Evolutionary conservation across 345 rosid genomes (phyloP), one percentile per base, ranked within the genome.

Genomic region (Salix udensis): DNA sequence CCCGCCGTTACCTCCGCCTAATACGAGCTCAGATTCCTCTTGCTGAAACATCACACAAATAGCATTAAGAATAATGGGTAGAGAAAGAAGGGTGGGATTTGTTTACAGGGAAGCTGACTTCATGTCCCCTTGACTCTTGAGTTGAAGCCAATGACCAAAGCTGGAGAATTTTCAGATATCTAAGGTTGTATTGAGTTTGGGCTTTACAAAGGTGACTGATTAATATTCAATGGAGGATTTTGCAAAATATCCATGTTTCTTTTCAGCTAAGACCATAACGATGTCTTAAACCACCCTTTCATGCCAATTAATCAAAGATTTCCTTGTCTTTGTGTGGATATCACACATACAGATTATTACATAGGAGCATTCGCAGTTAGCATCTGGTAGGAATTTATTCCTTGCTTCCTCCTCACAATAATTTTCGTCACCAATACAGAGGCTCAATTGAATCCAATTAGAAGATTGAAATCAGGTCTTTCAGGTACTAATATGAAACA

Each of bases 1-100:
- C 87, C 88, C 90, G 52, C 92, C 86, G 68, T 89, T 92, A 83
- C 98, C 97, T 81, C 96, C 96, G 3, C 84, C 39, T 53, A 91
- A 79, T 67, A 89, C 93, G 42, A 89, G 48, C 21, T 86, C 89
- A 14, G 98, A 88, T 78, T 92, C 99, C 44, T 96, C 98, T 88
- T 92, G 97, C 99, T 96, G 91, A 73, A 82, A 84, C 70, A 76
- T 36, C 4, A 19, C 36, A 50, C 19, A 58, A n/a, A 58, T n/a
- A n/a, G 14, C 28, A 58, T 23, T 58, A 1, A 58, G 62, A n/a
- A 58, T 3, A 1, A 58, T n/a, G 4, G 62, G 15, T 11, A 2
- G 11, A 8, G 61, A 55, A 55, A 55, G 61, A 55, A 55, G 26
- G 23, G 61, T n/a, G 26, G 5, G 0, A 11, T 19, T 52, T 55